Percentiles rank a stretch among this genome's conserved stretches.
Evolutionary conservation across 108 stramenopile genomes (phyloP).

Genomic region (Fragilariopsis cylindrus): DNA sequence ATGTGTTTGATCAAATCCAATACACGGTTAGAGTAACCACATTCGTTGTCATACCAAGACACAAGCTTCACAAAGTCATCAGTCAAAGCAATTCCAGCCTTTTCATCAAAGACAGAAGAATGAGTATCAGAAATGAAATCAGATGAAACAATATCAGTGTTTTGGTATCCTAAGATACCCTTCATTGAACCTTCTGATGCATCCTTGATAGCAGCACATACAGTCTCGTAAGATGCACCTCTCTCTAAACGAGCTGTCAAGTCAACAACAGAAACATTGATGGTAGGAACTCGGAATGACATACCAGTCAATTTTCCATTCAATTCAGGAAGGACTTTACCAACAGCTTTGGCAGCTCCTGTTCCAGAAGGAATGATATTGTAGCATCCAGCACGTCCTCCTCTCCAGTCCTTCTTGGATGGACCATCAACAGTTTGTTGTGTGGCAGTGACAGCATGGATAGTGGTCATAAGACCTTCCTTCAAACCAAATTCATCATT

Average conservation of each 20-base stretch:
- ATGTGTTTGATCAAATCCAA: slow-evolving; percentile 96
- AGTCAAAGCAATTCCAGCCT: slow-evolving; percentile 95
- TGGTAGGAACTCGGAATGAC: slow-evolving; percentile 98
- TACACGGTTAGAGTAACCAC: slow-evolving; percentile 92
- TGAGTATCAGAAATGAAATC: slow-evolving; percentile 92
- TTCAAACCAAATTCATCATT: slow-evolving; percentile 96
- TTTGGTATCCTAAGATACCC: slow-evolving; percentile 93
- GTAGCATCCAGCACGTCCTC: slow-evolving; percentile 96
- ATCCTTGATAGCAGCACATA: slow-evolving; percentile 93
- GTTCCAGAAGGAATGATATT: slow-evolving; percentile 99
- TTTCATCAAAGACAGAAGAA: slow-evolving; percentile 96
- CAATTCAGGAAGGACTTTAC: slow-evolving; percentile 94
- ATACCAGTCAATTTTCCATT: slow-evolving; percentile 98
- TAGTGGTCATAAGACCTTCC: slow-evolving; percentile 98
- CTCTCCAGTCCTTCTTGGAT: slow-evolving; percentile 98
- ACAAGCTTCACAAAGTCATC: slow-evolving; percentile 98
- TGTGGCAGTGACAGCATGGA: slow-evolving; percentile 98
- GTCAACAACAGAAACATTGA: slow-evolving; percentile 97
- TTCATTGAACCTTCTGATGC: slow-evolving; percentile 91
- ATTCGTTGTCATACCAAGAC: slow-evolving; percentile 98
- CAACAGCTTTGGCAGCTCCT: slow-evolving; percentile 95
- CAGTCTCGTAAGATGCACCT: slow-evolving; percentile 92
- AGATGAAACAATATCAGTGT: slow-evolving; percentile 91
- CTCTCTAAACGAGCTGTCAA: slow-evolving; percentile 91
- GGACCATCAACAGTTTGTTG: slow-evolving; percentile 98